Conservation (phyloP, 2,329 filamentous ascomycete genomes). For the Phialemonium atrogriseum region DNA sequence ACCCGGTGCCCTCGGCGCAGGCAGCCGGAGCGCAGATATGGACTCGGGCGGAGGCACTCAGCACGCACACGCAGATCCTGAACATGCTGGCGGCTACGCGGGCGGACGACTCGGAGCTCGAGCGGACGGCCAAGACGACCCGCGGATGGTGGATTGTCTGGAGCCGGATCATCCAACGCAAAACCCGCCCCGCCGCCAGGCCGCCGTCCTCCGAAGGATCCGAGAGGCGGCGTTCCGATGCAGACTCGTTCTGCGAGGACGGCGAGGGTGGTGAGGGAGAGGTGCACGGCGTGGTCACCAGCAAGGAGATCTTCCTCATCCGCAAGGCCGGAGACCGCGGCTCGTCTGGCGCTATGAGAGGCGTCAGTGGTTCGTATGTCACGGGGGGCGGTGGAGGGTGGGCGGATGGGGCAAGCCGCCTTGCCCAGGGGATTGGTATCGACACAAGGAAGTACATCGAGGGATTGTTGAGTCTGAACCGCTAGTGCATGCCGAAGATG, state of each 20-base stretch:
- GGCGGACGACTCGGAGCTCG: constrained; percentile 34
- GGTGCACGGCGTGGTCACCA: constrained; percentile 6
- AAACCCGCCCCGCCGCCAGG: no score
- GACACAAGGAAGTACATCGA: constrained; percentile 72
- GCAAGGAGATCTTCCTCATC: constrained; percentile 55
- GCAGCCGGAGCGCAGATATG: constrained; percentile 28
- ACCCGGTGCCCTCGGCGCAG: constrained; percentile 1
- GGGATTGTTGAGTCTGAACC: constrained; percentile 56
- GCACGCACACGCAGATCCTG: constrained; percentile 56
- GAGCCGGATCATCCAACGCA: constrained; percentile 43
- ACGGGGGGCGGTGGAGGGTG: constrained; percentile 21
- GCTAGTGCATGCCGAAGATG: no score
- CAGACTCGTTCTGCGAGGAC: no score
- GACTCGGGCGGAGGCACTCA: constrained; percentile 55
- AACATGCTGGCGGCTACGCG: constrained; percentile 44
- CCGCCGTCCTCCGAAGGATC: background rate
- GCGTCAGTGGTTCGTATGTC: constrained; percentile 20
- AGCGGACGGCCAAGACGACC: constrained; percentile 57
- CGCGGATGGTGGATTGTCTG: constrained; percentile 65
- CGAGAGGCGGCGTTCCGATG: background rate
- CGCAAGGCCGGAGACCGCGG: constrained; percentile 50
- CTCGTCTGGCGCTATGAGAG: constrained; percentile 23
- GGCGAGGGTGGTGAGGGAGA: background rate
- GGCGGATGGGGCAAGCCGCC: constrained; percentile 47
- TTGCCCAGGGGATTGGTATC: constrained; percentile 67